These are phyloP conservation scores for Herpetospermum pedunculosum DNA, from an alignment of 306 rosid genomes.

Conservation along the genomic window DNA sequence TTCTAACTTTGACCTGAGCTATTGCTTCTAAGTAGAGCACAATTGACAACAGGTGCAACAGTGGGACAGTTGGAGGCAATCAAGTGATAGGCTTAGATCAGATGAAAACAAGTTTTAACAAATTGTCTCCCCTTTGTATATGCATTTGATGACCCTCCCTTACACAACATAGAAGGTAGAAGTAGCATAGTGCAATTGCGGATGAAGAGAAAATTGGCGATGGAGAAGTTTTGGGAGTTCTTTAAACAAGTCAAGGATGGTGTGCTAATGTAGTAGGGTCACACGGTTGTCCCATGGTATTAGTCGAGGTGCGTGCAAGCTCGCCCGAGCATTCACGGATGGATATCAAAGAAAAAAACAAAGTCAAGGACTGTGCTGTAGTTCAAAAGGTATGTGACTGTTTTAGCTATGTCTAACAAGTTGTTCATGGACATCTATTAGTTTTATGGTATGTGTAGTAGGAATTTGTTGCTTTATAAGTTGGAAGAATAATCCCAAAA, in stretches of 20 bases:
- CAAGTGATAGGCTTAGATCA: background rate
- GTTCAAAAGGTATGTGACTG: background rate
- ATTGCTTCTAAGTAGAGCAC: background rate
- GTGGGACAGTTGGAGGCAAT: background rate
- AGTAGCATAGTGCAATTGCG: background rate
- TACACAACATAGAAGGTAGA: background rate
- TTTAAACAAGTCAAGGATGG: background rate
- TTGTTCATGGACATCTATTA: background rate
- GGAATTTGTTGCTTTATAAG: background rate
- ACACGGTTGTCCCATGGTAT: too few species aligned
- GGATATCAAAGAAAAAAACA: too few species aligned
- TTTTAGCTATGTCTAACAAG: background rate
- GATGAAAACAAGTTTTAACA: background rate
- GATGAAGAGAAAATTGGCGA: background rate
- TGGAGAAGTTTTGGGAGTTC: background rate
- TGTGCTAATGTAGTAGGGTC: too few species aligned
- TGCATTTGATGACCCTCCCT: background rate
- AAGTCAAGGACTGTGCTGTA: background rate
- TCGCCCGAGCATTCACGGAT: too few species aligned
- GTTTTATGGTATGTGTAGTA: background rate
- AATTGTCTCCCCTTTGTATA: background rate
- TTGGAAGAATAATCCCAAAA: background rate
- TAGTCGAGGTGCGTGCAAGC: too few species aligned
- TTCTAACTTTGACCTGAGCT: background rate
- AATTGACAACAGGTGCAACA: background rate